phyloP scores from a whole-genome alignment of 108 stramenopile genomes.

The Seminavis robusta region DNA sequence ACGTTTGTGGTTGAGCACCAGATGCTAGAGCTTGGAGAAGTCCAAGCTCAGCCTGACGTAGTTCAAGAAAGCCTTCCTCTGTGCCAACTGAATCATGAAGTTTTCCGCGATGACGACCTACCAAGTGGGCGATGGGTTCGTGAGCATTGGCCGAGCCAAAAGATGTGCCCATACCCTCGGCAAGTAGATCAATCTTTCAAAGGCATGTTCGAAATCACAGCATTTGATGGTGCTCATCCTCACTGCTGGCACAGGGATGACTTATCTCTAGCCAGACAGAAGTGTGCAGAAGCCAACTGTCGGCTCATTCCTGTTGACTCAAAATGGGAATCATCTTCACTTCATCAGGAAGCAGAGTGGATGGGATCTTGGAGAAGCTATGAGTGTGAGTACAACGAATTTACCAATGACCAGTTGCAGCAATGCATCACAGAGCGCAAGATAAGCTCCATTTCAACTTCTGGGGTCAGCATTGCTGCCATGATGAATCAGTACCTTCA shows the following conservation, averaged over 20 bases:
- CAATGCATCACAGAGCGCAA: conserved; percentile 17
- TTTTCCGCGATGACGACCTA: too few species aligned
- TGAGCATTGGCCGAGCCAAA: too few species aligned
- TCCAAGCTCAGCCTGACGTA: too few species aligned
- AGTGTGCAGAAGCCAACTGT: conserved; percentile 24
- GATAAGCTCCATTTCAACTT: conserved; percentile 9
- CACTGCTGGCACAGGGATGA: conserved; percentile 36
- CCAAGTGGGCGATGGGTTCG: too few species aligned
- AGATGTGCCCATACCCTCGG: too few species aligned
- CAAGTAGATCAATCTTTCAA: too few species aligned
- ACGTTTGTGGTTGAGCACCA: too few species aligned
- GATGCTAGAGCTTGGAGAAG: too few species aligned
- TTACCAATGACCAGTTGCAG: conserved; percentile 18
- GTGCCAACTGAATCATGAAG: too few species aligned
- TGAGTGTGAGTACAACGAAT: conserved; percentile 19
- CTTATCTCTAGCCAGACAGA: conserved; percentile 14
- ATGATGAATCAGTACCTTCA: conserved; percentile 3
- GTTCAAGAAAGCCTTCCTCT: too few species aligned
- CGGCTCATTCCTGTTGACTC: conserved; percentile 2
- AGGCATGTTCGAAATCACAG: too few species aligned
- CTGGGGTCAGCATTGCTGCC: conserved; percentile 13
- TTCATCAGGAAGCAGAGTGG: conserved; percentile 13
- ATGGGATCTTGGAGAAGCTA: conserved; percentile 26
- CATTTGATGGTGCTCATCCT: conserved; percentile 8
- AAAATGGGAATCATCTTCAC: conserved; percentile 18